Base-by-base conservation (phyloP, 2,329 filamentous ascomycete genomes). In the Neonectria neomacrospora region DNA sequence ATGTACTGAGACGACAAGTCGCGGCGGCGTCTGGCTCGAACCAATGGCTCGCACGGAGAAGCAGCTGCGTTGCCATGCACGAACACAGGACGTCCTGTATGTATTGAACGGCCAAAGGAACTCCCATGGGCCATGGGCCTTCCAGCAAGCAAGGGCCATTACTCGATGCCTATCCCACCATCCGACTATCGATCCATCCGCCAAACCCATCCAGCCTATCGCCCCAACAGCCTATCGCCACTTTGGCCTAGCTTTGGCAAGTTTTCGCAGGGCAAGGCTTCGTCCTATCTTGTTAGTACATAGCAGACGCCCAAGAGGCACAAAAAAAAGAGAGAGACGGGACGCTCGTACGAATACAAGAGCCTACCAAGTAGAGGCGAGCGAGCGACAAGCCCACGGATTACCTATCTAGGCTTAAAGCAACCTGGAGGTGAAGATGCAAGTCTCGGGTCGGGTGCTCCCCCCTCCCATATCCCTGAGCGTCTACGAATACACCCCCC, bases 141-240 rank as follows among this genome's bases (percentile, higher is more conserved):
- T 47, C 30, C 54, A 26, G 28, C 54, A 45, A 26, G 28, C 54
- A 45, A 28, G 41, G 28, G 28, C 37, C 39, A 47, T 45, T 47
- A 42, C 56, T 58, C 20, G 56, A 58, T 53, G 47, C 51, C n/a
- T 41, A 41, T 41, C n/a, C 56, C 56, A 32, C 48, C 48, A 58
- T 58, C 30, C 56, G 32, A 47, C 47, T 34, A 58, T 58, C 48
- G 56, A 58, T 58, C 45, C 47, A 58, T 58, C 48, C 45, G n/a
- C 20, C 55, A 26, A 26, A 39, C 39, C 47, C 48, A 44, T 30
- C 39, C 47, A 39, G 20, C 47, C 47, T 18, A 32, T 50, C 47
- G 37, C 45, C 44, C 26, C 47, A 50, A 32, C 47, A 34, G 47
- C 47, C 47, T n/a, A 50, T 50, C n/a, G 23, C 47, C 37, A 10